Percentiles rank a stretch among this genome's conserved stretches.
These are phyloP conservation scores for Ophiostoma ips DNA, from an alignment of 2,329 filamentous ascomycete genomes.

Conservation along the genomic window DNA sequence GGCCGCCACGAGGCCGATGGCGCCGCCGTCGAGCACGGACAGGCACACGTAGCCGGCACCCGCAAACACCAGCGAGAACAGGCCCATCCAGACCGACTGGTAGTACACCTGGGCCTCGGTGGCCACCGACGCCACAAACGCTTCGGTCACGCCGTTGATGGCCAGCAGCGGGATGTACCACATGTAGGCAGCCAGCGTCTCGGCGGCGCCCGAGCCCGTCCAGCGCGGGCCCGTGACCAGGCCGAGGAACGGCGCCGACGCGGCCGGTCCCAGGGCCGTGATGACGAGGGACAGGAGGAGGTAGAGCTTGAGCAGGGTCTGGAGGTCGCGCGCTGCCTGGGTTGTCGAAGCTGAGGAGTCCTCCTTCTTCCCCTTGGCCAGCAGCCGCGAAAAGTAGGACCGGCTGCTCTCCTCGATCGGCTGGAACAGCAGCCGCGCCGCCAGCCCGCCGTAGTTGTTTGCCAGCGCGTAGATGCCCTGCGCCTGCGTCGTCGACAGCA, in stretches of 20 bases:
- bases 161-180: conserved; percentile 90
- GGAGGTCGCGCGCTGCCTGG: conserved; percentile 38
- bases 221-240: conserved; percentile 67
- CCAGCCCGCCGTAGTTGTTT: conserved; percentile 82
- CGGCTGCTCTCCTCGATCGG: conserved; percentile 90
- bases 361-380: conserved; percentile 25
- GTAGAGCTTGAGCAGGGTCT: conserved; percentile 58
- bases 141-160: conserved; percentile 81
- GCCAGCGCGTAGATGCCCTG: conserved; percentile 90
- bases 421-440: conserved; percentile 82
- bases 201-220: conserved; percentile 44
- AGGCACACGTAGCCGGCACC: conserved; percentile 63
- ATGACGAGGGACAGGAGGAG: conserved; percentile 56
- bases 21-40: conserved; percentile 53
- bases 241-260: conserved; percentile 58
- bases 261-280: conserved; percentile 56
- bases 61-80: conserved; percentile 66
- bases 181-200: conserved; percentile 65
- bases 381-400: conserved; percentile 72
- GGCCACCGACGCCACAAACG: conserved; percentile 82
- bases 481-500: conserved; percentile 60
- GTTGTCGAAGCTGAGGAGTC: too few species aligned
- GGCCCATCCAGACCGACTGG: conserved; percentile 75
- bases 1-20: conserved; percentile 67
- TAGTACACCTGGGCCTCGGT: conserved; percentile 56